Evolutionary conservation across 2,329 filamentous ascomycete species (phyloP), one percentile per base, ranked within the genome.

Genomic region (Phaeoacremonium minimum): DNA sequence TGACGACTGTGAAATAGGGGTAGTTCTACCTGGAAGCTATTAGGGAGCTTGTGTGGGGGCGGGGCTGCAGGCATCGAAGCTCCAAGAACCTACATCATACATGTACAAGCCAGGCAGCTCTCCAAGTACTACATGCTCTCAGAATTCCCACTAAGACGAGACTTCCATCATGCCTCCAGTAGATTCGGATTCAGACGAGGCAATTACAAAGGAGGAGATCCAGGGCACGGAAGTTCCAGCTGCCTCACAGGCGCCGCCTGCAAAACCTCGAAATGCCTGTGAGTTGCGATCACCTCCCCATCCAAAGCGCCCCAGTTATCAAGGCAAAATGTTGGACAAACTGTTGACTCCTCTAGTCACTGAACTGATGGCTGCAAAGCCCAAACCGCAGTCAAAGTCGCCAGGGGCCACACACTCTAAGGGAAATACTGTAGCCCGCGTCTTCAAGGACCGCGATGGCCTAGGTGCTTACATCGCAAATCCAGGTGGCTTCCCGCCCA

Each of bases 401-500:
- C 38, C 30, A 52, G 13, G 33, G 41, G 43, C 35, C 42, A 32
- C 32, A 17, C 37, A 41, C 38, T 29, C 47, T 48, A 43, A 47
- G 31, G n/a, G n/a, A n/a, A n/a, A n/a, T n/a, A n/a, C n/a, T n/a
- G n/a, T n/a, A n/a, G 45, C 38, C 13, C 43, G 41, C 30, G 16
- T 48, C 29, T 69, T 71, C 47, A 56, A 60, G 9, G 57, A 61
- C 32, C 71, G 80, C 37, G 71, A 83, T 44, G 83, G 72, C 1
- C 71, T 93, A 0, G 77, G 77, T 30, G 63, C 69, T 15, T 93
- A 93, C 60, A 81, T 85, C 33, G 50, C 64, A 7, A 61, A 77
- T 36, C 87, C 87, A 0, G 67, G 73, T 20, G 66, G 70, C 2
- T 83, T 78, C 49, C 72, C 80, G 2, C 46, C 70, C 5, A 70